Base-by-base conservation (phyloP, 306 rosid species). In the peach (Prunus persica) region DNA sequence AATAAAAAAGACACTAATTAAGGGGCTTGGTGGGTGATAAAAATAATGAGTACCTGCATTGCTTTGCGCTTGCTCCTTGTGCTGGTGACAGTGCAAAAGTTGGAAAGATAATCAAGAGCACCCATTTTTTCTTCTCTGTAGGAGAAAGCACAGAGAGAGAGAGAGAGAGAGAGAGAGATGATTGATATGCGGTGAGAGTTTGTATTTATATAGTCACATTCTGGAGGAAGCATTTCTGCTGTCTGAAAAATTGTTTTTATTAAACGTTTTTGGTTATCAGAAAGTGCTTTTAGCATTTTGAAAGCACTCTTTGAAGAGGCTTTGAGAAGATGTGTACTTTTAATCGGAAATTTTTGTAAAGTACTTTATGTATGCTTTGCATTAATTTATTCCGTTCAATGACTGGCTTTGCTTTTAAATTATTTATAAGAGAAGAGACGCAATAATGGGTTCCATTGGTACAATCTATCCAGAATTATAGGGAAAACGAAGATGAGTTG, bases 81-180 rank as follows among this genome's bases (percentile, higher is more conserved):
- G 82, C 41, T 49, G 2, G 90, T 77, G 71, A 84, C 78, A 73
- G 63, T 85, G 87, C 93, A 93, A 81, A 93, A 88, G 89, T 87
- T 79, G 45, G 86, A 84, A 71, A 93, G 88, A 75, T 80, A 91
- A 84, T 88, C 81, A 78, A 93, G 94, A 79, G 93, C 98, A 49
- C 97, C 98, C 97, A 93, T 93, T 77, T 78, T 55, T 7, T 1
- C 71, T 49, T 64, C 54, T 67, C 75, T 68, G 76, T 73, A 46
- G 64, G n/a, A 60, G 51, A 71, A 47, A 77, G 69, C 70, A 24
- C 15, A 28, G 34, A 30, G 16, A 18, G 6, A 76, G 67, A n/a
- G 6, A 8, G 58, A 15, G 58, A 52, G 22, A 28, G 69, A 62
- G 47, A 74, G 74, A 9, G 73, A 77, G 80, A 73, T 77, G 55